Percentiles rank a stretch among this genome's conserved stretches.
Conservation (phyloP, 257 asterid species). For the Coffea eugenioides region DNA sequence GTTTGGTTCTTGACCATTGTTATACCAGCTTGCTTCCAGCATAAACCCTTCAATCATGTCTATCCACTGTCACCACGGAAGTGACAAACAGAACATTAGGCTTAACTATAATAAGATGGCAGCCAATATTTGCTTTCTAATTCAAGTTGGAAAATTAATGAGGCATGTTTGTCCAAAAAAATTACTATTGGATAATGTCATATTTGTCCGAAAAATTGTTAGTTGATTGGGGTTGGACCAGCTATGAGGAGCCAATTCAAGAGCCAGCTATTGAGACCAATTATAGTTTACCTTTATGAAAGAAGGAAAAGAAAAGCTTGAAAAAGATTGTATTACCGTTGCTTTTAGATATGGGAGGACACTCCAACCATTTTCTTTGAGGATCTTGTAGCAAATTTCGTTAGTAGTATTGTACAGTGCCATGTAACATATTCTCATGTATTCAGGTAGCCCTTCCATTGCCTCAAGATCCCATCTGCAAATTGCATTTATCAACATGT, state of each 20-base stretch:
- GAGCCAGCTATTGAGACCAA: not conserved
- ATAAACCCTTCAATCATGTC: constrained; percentile 65
- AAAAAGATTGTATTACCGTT: constrained; percentile 28
- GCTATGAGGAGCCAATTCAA: not conserved
- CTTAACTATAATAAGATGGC: no score
- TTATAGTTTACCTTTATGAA: no score
- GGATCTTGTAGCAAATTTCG: constrained; percentile 59
- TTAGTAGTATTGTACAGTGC: constrained; percentile 67
- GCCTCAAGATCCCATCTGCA: constrained; percentile 72
- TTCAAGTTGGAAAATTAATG: no score
- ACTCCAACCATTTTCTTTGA: constrained; percentile 55
- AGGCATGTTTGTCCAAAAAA: no score
- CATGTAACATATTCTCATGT: constrained; percentile 73
- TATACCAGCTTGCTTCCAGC: constrained; percentile 66
- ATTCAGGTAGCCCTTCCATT: constrained; percentile 56
- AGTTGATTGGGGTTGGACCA: no score
- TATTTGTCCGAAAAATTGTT: no score
- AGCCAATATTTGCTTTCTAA: no score
- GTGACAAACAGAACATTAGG: not conserved
- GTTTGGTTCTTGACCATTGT: constrained; percentile 44
- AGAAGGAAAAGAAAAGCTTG: no score
- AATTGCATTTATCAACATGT: not conserved
- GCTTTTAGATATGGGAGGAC: constrained; percentile 54
- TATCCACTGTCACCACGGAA: constrained; percentile 49
- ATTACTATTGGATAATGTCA: no score